Evolutionary conservation across 2,329 filamentous ascomycete species (phyloP).

Genomic region (Arthroderma sp.): DNA sequence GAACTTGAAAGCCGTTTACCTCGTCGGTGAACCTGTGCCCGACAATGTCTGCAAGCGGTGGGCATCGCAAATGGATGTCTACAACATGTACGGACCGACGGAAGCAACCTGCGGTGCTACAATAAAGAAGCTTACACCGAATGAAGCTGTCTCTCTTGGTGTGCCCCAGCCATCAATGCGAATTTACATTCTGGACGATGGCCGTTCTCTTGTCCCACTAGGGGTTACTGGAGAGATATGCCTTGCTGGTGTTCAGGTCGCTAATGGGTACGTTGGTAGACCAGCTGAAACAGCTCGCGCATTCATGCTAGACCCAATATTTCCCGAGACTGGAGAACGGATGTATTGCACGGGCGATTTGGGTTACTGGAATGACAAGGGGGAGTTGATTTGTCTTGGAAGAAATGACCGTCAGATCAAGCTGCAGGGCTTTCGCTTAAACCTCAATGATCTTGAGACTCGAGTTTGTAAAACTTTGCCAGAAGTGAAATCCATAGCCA

Average conservation of each 20-base stretch:
- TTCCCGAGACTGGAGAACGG: not conserved
- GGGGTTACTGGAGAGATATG: conserved; percentile 61
- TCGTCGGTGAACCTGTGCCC: not conserved
- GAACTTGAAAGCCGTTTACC: not conserved
- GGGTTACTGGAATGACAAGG: conserved; percentile 24
- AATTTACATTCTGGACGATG: conserved; percentile 60
- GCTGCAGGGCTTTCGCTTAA: conserved; percentile 26
- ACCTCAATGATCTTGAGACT: conserved; percentile 28
- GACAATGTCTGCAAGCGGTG: not conserved
- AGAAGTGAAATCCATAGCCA: not conserved
- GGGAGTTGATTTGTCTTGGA: conserved; percentile 27
- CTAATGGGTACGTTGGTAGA: conserved; percentile 66
- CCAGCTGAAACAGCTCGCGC: conserved; percentile 63
- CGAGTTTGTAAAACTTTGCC: not conserved
- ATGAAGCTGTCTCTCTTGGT: conserved; percentile 57
- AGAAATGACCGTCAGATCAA: conserved; percentile 33
- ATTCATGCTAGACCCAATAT: conserved; percentile 48
- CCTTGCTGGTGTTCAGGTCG: conserved; percentile 59
- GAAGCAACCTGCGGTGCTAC: conserved; percentile 22
- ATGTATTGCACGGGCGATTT: conserved; percentile 35
- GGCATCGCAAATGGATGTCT: not conserved
- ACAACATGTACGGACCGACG: conserved; percentile 5
- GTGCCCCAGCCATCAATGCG: conserved; percentile 54
- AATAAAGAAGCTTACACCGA: not conserved
- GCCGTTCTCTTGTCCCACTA: conserved; percentile 47